Base-by-base conservation (phyloP, 2,329 filamentous ascomycete species). In the Colletotrichum filicis region DNA sequence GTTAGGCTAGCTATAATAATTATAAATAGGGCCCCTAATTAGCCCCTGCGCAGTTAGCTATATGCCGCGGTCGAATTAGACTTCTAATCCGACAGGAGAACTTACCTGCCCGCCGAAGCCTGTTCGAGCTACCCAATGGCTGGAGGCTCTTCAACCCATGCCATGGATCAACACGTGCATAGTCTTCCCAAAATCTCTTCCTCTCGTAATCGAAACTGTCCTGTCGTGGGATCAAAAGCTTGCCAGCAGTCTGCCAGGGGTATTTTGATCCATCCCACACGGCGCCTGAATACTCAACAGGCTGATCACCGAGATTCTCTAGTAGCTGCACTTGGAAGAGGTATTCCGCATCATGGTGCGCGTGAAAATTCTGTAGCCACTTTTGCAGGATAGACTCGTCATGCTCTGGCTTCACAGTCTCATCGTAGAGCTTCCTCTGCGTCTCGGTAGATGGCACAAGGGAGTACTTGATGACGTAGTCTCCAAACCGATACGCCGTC, bases 171-270 rank as follows among this genome's bases (percentile, higher is more conserved):
- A 85, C 68, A 56, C 80, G 78, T 78, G 86, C 82, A 61, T 84
- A 80, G 73, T 86, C 82, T 63, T 86, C 83, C 83, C 82, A 85
- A 66, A 85, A 85, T 1, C 77, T 78, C 77, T 83, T 84, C 26
- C 82, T 76, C 59, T 82, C 79, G 61, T 80, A 78, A 62, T 82
- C 79, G 62, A 84, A 85, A 22, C 79, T 82, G 60, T 86, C 82
- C 72, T 87, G 83, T 75, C 81, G 81, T 85, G 75, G 42, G 19
- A 49, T 49, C 42, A 49, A 0, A 22, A 49, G 42, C 42, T 49
- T 49, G 19, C 19, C 42, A 19, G 5, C 19, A 49, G 42, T 49
- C 42, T 49, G 42, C 42, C 42, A 49, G 42, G 42, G 42, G 42
- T 49, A 22, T 19, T 49, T 49, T 9, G 42, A 49, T 19, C 22